Evolutionary conservation across 805 yeast species (phyloP).

Genomic region (Maudiozyma turicensis): DNA sequence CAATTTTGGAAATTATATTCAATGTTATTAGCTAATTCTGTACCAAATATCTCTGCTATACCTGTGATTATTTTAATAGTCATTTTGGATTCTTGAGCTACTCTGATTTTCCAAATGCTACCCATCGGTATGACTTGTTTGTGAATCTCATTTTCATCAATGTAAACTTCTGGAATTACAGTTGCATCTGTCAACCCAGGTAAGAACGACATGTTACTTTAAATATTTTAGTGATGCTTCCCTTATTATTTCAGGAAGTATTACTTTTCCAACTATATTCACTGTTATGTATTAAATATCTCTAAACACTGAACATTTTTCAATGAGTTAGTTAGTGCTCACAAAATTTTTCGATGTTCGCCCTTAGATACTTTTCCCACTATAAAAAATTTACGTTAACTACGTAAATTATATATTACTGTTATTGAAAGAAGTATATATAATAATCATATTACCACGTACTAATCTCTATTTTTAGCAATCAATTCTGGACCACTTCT

Average conservation of each 20-base stretch:
- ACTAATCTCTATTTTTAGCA: constrained; percentile 16
- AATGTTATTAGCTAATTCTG: constrained; percentile 71
- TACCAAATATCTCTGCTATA: constrained; percentile 83
- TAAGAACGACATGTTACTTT: constrained; percentile 2
- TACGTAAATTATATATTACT: not conserved
- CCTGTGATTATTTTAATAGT: constrained; percentile 43
- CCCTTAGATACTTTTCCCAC: not conserved
- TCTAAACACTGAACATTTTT: too few relatives aligned
- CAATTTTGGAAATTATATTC: constrained; percentile 49
- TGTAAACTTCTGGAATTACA: constrained; percentile 6
- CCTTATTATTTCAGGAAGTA: too few relatives aligned
- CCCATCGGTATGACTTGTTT: constrained; percentile 15
- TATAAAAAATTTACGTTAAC: not conserved
- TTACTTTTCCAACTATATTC: too few relatives aligned
- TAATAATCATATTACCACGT: not conserved
- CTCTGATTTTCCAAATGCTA: constrained; percentile 26
- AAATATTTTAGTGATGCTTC: not conserved
- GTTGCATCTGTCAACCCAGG: constrained; percentile 10
- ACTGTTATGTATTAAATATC: too few relatives aligned
- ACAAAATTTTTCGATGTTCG: too few relatives aligned
- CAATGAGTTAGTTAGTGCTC: too few relatives aligned
- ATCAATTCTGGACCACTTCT: constrained; percentile 17
- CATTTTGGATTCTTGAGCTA: constrained; percentile 33
- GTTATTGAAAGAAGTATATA: not conserved
- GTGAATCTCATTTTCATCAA: constrained; percentile 15